Base-by-base conservation (phyloP, 108 stramenopile species). In the Nitzschia sp. region DNA sequence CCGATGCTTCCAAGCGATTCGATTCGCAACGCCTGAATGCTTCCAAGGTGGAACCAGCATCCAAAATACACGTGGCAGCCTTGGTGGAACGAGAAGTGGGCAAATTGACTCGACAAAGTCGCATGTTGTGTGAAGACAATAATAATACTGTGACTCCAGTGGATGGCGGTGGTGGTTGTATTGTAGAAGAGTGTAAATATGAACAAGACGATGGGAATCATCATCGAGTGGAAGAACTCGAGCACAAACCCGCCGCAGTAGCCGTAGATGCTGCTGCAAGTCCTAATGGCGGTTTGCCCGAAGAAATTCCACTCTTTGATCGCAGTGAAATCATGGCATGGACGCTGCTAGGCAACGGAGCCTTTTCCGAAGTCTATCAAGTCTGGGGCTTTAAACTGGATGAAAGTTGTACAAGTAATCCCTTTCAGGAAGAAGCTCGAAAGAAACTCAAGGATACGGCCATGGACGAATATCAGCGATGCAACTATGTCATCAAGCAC, bases 401-500 rank as follows among this genome's bases (percentile, higher is more conserved):
- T 0, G 29, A 46, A 1, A 11, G 23, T 17, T 9, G 21, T 27
- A 65, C 47, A 8, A 26, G 21, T 11, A 38, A 54, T 25, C 57
- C 53, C 5, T 21, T 46, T 24, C 66, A 68, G 32, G 58, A 73
- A 33, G 27, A 26, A 48, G 30, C 63, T 19, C 72, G 74, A 24
- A 1, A 23, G 46, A 13, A 67, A 23, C 21, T 66, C 24, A 51
- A 60, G 46, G 34, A 60, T 11, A 70, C 72, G 19, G 42, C 68
- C 29, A 54, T 74, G 26, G 64, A 60, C 42, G 35, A 51, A 42
- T 1, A 54, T 24, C 62, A 56, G 32, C 38, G 33, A 11, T 30
- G 59, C 33, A 47, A 78, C n/a, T 87, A 87, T 60, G 86, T 78
- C 29, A 71, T 93, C 57, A 93, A 93, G 63, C 85, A 85, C 46